Base-by-base conservation (phyloP, 2,329 filamentous ascomycete species). In the Dothideomycetes sp. region DNA sequence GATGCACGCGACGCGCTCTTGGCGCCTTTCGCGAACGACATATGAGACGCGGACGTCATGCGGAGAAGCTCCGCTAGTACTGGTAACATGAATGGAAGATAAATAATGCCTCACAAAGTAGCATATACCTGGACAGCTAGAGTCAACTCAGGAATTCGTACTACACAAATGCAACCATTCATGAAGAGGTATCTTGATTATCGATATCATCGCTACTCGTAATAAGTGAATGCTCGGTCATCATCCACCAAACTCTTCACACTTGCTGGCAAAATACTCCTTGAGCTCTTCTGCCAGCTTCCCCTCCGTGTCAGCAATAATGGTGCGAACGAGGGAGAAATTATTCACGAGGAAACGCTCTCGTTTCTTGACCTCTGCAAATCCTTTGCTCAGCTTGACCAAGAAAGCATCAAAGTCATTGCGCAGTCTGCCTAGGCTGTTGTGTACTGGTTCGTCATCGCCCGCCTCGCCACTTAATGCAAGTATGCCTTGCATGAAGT, bases 291-390 rank as follows among this genome's bases (percentile, higher is more conserved):
- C 64, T 1, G 82, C 76, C 53, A 89, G 58, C 58, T 84, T 84
- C 3, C 85, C 85, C 9, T 72, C 70, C 4, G 77, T 72, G 52
- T 89, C 68, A 19, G 63, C 66, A 42, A 98, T 83, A 46, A 98
- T 95, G 9, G 91, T 95, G 52, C 86, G 69, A n/a, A 98, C 75
- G 47, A 98, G 69, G 39, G 85, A 93, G 61, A 94, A 96, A 59
- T 98, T 98, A 58, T 96, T 98, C 56, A 84, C 91, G 52, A 98
- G 61, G 56, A 96, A 96, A 33, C 91, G 71, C 49, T 89, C 82
- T 49, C 81, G 72, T 64, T 93, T 93, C 55, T 85, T 76, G 47
- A 75, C 72, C 53, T 94, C 89, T 1, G 71, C 78, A 46, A 88
- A 84, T 0, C 69, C 68, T 49, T 85, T 81, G 54, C 84, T 83